phyloP scores from a whole-genome alignment of 768 basidiomycete genomes.

The Coprinopsis sp. region DNA sequence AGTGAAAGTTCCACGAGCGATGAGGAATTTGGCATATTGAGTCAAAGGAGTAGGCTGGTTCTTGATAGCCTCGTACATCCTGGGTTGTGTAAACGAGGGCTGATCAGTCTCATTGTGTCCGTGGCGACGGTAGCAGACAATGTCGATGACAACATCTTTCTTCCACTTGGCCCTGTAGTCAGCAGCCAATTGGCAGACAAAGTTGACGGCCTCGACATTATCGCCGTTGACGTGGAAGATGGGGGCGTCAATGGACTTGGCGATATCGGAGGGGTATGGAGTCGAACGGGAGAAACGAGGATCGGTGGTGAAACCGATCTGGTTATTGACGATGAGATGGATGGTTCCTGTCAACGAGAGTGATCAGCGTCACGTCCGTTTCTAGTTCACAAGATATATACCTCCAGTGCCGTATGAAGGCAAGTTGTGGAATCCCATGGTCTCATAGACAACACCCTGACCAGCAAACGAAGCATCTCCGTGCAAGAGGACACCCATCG shows the following conservation, averaged over 20 bases:
- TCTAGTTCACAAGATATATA: too few relatives aligned
- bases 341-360: too few relatives aligned
- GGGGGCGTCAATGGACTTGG: slow-evolving; percentile 95
- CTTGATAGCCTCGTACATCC: slow-evolving; percentile 97
- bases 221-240: slow-evolving; percentile 99
- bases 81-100: slow-evolving; percentile 96
- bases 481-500: slow-evolving; percentile 94
- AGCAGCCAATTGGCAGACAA: slow-evolving; percentile 95
- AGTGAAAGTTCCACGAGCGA: slow-evolving; percentile 89
- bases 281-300: slow-evolving; percentile 97
- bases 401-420: slow-evolving; percentile 96
- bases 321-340: slow-evolving; percentile 98
- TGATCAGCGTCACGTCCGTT: too few relatives aligned
- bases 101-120: slow-evolving; percentile 99
- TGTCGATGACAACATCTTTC: slow-evolving; percentile 97
- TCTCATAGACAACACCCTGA: slow-evolving; percentile 98
- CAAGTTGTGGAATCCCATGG: slow-evolving; percentile 96
- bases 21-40: slow-evolving; percentile 87
- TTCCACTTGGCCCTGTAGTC: slow-evolving; percentile 98
- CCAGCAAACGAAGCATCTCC: slow-evolving; percentile 99
- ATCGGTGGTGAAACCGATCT: slow-evolving; percentile 99
- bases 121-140: slow-evolving; percentile 97
- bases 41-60: slow-evolving; percentile 90
- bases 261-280: slow-evolving; percentile 96
- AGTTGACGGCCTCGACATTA: slow-evolving; percentile 97